Evolutionary conservation across 2,329 filamentous ascomycete species (phyloP), one percentile per base, ranked within the genome.

Genomic region (Lithohypha guttulata): DNA sequence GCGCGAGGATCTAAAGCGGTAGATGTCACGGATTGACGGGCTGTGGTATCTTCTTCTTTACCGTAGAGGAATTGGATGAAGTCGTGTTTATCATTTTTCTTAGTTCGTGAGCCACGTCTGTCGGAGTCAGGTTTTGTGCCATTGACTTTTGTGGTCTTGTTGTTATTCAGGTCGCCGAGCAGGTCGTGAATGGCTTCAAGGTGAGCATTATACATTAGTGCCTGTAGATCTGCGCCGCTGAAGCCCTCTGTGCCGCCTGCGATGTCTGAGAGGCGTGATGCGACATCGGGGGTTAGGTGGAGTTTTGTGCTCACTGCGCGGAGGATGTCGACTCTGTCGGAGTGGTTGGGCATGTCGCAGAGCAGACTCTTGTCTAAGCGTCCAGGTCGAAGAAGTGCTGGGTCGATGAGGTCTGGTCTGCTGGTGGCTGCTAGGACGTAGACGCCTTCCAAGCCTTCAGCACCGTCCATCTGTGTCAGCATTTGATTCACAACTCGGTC

Each of bases 401-500:
- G 89, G 56, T 98, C 91, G 44, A 98, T 96, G 10, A 98, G 66
- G 59, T 98, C 93, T 0, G 93, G 93, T 4, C 93, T 71, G 1
- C 81, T 89, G 0, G 91, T 98, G 1, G 91, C 93, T 15, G 93
- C 93, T 2, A 98, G 73, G 4, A 98, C 91, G 53, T 98, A 98
- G 0, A 98, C 93, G 2, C 91, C 91, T 1, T 81, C 86, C 3
- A 98, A 65, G 0, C 91, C 93, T 60, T 98, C 93, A 0, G 91
- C 91, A 55, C 91, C 91, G 55, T 98, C 91, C 91, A 98, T 98
- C 60, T 96, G 89, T 1, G 93, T 98, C 8, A 98, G 73, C 42
- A 98, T 77, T 67, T 98, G 93, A 59, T 98, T 98, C 51, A 98
- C 91, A 0, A 98, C 93, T 25, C 93, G 78, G 60, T 98, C 93